Evolutionary conservation across 371 early-diverging fungal genomes (phyloP), one percentile per base, ranked within the genome.

Genomic region (Encephalitozoon romaleae): DNA sequence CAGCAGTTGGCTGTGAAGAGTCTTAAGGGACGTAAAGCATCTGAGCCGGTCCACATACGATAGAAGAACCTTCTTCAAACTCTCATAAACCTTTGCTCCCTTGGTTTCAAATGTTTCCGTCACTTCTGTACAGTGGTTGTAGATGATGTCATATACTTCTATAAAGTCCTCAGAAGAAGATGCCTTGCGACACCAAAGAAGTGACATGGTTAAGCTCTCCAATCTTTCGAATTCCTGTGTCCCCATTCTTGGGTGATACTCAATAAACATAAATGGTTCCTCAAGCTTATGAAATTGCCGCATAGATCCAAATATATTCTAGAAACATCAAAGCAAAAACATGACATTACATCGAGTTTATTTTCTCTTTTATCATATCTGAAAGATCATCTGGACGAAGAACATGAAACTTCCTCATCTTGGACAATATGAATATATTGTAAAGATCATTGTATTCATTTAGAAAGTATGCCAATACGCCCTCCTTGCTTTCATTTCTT

Each of bases 61-160:
- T 30, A 18, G 15, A 12, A 80, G 4, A n/a, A 39, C 26, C 15
- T 30, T 34, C 30, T 63, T 4, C 1, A 80, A 41, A 9, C 67
- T 11, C 18, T 77, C 63, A 51, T 80, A 80, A 9, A 80, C 64
- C 23, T 52, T 43, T 21, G 23, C 49, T 12, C 81, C 81, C 26
- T 59, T 51, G 11, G 77, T 80, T 26, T 77, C 67, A 52, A 77
- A 80, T 0, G 21, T 32, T 15, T 41, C 34, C 25, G 73, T 63
- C 28, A 23, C 11, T 39, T 43, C 63, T 52, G 76, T 77, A 45
- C 81, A 80, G 47, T 77, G 67, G 21, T 21, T 47, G 63, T 80
- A 80, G 11, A 80, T 71, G 23, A 55, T 72, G 70, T 80, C 74
- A 49, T 80, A 76, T 15, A 52, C 43, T 23, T 49, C 15, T 30